phyloP scores from a whole-genome alignment of 305 asterid species.

The Petunia hybrid region DNA sequence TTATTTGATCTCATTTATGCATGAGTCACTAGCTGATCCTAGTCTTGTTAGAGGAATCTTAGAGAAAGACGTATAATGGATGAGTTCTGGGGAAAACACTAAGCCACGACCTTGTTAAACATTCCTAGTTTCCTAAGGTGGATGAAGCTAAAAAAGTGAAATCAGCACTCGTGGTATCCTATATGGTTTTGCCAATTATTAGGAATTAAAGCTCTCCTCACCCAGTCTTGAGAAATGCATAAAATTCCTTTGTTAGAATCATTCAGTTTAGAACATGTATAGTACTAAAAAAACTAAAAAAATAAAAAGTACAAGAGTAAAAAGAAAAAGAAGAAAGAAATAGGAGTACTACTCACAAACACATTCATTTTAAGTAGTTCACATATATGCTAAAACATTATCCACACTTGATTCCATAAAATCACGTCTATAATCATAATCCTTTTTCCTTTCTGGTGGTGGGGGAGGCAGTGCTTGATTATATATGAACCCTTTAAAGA shows the following conservation, averaged over 20 bases:
- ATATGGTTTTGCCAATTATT: slow-evolving; percentile 1
- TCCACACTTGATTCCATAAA: neutral
- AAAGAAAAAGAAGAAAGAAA: no score
- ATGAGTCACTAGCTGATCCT: neutral
- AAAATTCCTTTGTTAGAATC: neutral
- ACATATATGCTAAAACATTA: neutral
- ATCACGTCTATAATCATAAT: neutral
- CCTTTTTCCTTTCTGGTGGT: neutral
- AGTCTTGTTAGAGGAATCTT: slow-evolving; percentile 13
- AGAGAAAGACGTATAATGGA: neutral
- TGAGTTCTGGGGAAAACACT: slow-evolving; percentile 11
- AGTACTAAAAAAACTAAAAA: neutral
- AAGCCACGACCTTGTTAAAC: slow-evolving; percentile 11
- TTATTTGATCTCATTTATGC: neutral
- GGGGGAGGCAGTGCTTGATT: neutral
- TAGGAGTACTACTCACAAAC: no score
- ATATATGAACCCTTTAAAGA: neutral
- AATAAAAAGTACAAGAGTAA: neutral
- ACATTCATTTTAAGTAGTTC: neutral
- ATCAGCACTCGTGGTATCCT: slow-evolving; percentile 16
- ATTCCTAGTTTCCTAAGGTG: neutral
- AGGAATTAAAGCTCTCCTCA: neutral
- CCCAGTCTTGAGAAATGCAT: neutral
- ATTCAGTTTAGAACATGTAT: neutral
- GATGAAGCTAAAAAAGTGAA: neutral